Conservation (phyloP, 75 land plant genomes). For the Larix kaempferi region DNA sequence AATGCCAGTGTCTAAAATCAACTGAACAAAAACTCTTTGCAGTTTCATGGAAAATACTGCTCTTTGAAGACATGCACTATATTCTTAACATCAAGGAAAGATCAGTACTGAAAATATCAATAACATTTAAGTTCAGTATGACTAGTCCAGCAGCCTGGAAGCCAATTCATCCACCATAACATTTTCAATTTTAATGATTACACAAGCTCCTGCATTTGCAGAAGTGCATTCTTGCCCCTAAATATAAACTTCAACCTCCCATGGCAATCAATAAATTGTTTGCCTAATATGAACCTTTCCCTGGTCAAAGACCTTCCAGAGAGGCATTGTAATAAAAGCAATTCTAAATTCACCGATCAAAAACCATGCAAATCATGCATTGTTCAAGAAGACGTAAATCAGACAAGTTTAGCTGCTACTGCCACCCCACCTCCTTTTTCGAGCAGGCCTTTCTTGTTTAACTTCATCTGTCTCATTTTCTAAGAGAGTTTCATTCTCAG, state of each 20-base stretch:
- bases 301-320: constrained; percentile 10
- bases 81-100: constrained; percentile 10
- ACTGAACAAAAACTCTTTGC: constrained; percentile 9
- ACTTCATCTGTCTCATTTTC: constrained; percentile 46
- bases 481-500: constrained; percentile 39
- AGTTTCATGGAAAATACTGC: constrained; percentile 9
- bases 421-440: constrained; percentile 86
- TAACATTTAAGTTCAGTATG: constrained; percentile 4
- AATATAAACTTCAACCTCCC: neutral
- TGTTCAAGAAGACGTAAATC: neutral
- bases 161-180: constrained; percentile 2
- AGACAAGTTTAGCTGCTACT: constrained; percentile 9
- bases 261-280: constrained; percentile 6
- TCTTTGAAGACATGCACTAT: constrained; percentile 9
- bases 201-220: constrained; percentile 12
- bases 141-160: constrained; percentile 7
- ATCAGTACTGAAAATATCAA: constrained; percentile 9
- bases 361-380: neutral
- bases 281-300: neutral
- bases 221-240: neutral
- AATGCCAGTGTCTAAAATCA: constrained; percentile 2
- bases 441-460: constrained; percentile 87
- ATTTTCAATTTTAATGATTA: constrained; percentile 6
- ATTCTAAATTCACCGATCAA: neutral
- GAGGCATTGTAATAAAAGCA: constrained; percentile 2